phyloP scores from a whole-genome alignment of 225 moss, liverwort and hornwort species.

The Bryum argenteum region DNA sequence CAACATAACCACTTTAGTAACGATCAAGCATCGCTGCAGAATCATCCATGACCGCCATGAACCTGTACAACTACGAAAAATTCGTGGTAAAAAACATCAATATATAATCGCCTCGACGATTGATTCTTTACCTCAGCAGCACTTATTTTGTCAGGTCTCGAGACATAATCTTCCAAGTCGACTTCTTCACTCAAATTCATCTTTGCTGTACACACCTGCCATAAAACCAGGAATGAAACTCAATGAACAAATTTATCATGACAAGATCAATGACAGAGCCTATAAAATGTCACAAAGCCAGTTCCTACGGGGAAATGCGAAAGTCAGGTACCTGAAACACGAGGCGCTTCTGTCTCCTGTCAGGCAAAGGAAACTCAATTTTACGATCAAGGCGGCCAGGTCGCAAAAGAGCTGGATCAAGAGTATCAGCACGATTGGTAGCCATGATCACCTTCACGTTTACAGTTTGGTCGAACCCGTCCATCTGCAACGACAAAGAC shows the following conservation, averaged over 20 bases:
- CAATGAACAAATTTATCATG: background rate
- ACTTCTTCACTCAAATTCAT: conserved; percentile 99
- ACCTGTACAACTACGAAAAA: background rate
- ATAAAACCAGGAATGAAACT: conserved; percentile 18
- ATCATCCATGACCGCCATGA: background rate
- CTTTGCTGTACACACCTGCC: conserved; percentile 90
- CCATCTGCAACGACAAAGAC: conserved; percentile 64
- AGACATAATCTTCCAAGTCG: conserved; percentile 90
- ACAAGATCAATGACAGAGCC: background rate
- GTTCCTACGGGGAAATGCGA: conserved; percentile 6
- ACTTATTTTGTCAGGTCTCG: conserved; percentile 96
- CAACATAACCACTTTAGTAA: conserved; percentile 16
- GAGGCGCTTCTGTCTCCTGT: conserved; percentile 90
- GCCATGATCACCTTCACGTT: conserved; percentile 99
- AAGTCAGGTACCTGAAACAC: conserved; percentile 73
- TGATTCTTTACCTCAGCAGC: conserved; percentile 60
- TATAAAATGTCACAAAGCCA: background rate
- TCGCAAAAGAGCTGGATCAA: conserved; percentile 87
- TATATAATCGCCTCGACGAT: background rate
- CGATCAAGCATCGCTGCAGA: background rate
- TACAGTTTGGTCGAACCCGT: conserved; percentile 92
- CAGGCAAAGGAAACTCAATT: conserved; percentile 90
- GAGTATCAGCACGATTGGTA: conserved; percentile 92
- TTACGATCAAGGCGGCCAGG: conserved; percentile 96
- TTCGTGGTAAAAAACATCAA: conserved; percentile 6